phyloP scores from a whole-genome alignment of 139 green algal species.

The Coelastrella sp. region DNA sequence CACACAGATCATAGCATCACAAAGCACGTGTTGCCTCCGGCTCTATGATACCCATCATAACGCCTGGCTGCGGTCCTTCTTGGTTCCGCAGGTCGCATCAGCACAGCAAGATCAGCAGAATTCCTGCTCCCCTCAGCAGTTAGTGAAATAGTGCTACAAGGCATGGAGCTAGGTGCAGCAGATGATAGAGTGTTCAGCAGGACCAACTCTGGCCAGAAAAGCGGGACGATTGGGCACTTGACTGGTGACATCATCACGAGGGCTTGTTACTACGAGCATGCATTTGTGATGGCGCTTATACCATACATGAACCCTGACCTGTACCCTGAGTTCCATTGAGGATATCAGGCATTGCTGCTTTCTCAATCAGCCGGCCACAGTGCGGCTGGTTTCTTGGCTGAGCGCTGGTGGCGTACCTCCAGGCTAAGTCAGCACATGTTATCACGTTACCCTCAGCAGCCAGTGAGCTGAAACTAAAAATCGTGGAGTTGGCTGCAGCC shows the following conservation, averaged over 20 bases:
- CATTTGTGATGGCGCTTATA: slow-evolving; percentile 53
- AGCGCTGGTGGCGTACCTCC: too few species aligned
- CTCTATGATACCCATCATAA: too few species aligned
- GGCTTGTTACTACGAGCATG: slow-evolving; percentile 62
- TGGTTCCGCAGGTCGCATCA: neutral
- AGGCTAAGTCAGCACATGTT: too few species aligned
- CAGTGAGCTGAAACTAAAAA: too few species aligned
- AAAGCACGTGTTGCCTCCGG: too few species aligned
- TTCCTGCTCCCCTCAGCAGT: slow-evolving; percentile 51
- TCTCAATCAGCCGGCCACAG: too few species aligned
- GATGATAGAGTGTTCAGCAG: slow-evolving; percentile 58
- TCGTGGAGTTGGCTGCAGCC: too few species aligned
- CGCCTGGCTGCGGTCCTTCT: too few species aligned
- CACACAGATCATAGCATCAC: too few species aligned
- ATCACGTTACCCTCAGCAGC: too few species aligned
- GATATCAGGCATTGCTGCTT: too few species aligned
- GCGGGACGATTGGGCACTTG: slow-evolving; percentile 51
- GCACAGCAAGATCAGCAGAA: slow-evolving; percentile 38
- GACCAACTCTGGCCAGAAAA: slow-evolving; percentile 50
- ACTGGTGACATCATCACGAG: slow-evolving; percentile 53
- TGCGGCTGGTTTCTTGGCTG: too few species aligned
- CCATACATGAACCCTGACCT: slow-evolving; percentile 62
- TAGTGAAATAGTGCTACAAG: slow-evolving; percentile 44
- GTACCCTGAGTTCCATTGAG: slow-evolving; percentile 41
- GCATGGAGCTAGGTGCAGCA: slow-evolving; percentile 60